Percentiles rank a stretch among this genome's conserved stretches.
These are phyloP conservation scores for Patellifolia procumbens DNA, from an alignment of 179 eudicot species.

Conservation along the genomic window DNA sequence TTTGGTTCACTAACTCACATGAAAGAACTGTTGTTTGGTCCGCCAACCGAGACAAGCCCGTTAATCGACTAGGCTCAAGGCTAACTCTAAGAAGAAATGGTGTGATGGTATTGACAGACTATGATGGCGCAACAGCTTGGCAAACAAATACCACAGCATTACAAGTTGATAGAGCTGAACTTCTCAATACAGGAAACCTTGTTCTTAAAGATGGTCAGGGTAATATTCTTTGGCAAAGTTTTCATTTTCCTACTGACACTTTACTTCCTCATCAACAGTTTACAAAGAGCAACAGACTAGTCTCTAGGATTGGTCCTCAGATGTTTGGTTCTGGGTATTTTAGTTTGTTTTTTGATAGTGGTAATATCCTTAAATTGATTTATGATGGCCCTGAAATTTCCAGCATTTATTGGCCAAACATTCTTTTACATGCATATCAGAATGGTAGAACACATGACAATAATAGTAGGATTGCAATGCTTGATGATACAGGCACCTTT, in stretches of 20 bases:
- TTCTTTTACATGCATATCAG: not conserved
- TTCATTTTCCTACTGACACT: slow-evolving; percentile 66
- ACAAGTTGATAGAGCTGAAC: slow-evolving; percentile 35
- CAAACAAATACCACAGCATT: slow-evolving; percentile 41
- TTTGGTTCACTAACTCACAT: too few species aligned
- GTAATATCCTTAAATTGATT: slow-evolving; percentile 48
- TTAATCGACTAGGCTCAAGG: too few species aligned
- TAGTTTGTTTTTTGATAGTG: slow-evolving; percentile 47
- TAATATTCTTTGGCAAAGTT: slow-evolving; percentile 62
- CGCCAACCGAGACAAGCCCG: too few species aligned
- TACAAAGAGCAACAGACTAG: slow-evolving; percentile 41
- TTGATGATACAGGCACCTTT: slow-evolving; percentile 50
- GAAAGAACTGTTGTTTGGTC: too few species aligned
- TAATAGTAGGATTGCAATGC: slow-evolving; percentile 47
- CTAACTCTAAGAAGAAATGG: slow-evolving; percentile 34
- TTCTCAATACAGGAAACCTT: slow-evolving; percentile 52
- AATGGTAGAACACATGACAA: slow-evolving; percentile 52
- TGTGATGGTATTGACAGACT: slow-evolving; percentile 39
- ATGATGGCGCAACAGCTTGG: slow-evolving; percentile 50
- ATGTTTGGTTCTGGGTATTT: slow-evolving; percentile 49
- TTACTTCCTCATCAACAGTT: slow-evolving; percentile 52
- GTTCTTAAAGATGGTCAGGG: slow-evolving; percentile 38
- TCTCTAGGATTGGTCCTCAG: slow-evolving; percentile 40
- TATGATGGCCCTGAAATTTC: slow-evolving; percentile 61
- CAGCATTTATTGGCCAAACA: slow-evolving; percentile 59